phyloP scores from a whole-genome alignment of 805 yeast genomes.

The Nakazawaea holstii region DNA sequence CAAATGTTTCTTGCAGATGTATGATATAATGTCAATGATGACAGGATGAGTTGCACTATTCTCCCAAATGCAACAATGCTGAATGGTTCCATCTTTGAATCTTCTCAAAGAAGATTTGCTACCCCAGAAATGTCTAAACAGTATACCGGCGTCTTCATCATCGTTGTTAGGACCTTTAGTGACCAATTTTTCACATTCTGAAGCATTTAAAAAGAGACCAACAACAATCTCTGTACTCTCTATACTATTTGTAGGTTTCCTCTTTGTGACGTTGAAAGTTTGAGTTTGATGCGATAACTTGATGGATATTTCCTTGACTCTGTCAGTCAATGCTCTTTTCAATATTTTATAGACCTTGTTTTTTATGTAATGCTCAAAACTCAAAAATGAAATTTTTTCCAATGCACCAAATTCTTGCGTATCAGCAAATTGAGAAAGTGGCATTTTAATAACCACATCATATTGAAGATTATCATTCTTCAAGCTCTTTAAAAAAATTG shows the following conservation, averaged over 20 bases:
- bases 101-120: conserved; percentile 76
- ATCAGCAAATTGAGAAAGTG: conserved; percentile 36
- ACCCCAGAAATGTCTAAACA: conserved; percentile 89
- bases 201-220: conserved; percentile 66
- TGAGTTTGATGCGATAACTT: conserved; percentile 18
- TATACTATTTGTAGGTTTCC: conserved; percentile 39
- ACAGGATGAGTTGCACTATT: conserved; percentile 54
- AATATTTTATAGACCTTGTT: conserved; percentile 57
- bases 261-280: conserved; percentile 38
- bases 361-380: conserved; percentile 60
- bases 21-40: conserved; percentile 57
- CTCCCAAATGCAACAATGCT: conserved; percentile 87
- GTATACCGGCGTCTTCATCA: conserved; percentile 49
- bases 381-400: conserved; percentile 67
- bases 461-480: conserved; percentile 50
- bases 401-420: conserved; percentile 53
- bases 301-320: conserved; percentile 35
- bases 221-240: conserved; percentile 35
- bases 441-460: conserved; percentile 57
- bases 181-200: conserved; percentile 72
- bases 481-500: conserved; percentile 63
- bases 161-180: conserved; percentile 79
- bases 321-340: conserved; percentile 49
- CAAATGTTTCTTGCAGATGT: conserved; percentile 61
- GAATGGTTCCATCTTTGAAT: conserved; percentile 87